Evolutionary conservation across 2,329 filamentous ascomycete genomes (phyloP).

Genomic region (Penicillium vulpinum): DNA sequence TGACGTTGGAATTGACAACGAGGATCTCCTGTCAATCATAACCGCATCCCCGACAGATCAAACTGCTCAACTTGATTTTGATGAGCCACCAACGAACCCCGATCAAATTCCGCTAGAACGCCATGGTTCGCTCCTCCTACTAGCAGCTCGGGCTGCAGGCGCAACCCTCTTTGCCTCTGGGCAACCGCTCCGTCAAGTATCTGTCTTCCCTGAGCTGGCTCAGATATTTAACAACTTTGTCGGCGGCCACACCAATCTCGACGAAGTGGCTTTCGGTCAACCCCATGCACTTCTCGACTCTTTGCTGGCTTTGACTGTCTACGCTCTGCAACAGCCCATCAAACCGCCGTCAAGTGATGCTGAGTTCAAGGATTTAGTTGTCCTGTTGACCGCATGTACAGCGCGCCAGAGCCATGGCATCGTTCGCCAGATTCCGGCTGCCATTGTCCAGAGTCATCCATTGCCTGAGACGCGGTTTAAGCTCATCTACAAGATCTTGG

Average conservation of each 20-base stretch:
- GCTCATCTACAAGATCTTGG: slow-evolving; percentile 57
- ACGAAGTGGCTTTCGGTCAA: slow-evolving; percentile 44
- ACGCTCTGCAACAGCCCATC: slow-evolving; percentile 49
- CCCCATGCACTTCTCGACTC: slow-evolving; percentile 57
- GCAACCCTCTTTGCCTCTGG: slow-evolving; percentile 51
- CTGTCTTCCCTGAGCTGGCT: slow-evolving; percentile 56
- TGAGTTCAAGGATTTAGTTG: slow-evolving; percentile 55
- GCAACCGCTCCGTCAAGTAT: slow-evolving; percentile 39
- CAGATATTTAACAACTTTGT: slow-evolving; percentile 55
- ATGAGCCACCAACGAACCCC: slow-evolving; percentile 54
- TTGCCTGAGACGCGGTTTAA: slow-evolving; percentile 53
- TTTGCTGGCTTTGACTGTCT: slow-evolving; percentile 53
- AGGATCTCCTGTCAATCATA: slow-evolving; percentile 50
- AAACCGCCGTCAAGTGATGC: slow-evolving; percentile 52
- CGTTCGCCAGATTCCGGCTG: slow-evolving; percentile 38
- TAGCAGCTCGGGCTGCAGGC: slow-evolving; percentile 54
- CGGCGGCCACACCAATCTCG: slow-evolving; percentile 41
- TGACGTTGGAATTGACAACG: slow-evolving; percentile 53
- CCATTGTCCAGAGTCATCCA: slow-evolving; percentile 53
- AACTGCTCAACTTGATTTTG: slow-evolving; percentile 51
- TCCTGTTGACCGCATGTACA: slow-evolving; percentile 45
- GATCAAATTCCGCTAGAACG: slow-evolving; percentile 58
- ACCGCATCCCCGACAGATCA: slow-evolving; percentile 42
- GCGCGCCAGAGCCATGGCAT: slow-evolving; percentile 38
- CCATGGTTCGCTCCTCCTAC: slow-evolving; percentile 55